Evolutionary conservation across 306 rosid genomes (phyloP), one percentile per base, ranked within the genome.

Genomic region (Fragaria vesca): DNA sequence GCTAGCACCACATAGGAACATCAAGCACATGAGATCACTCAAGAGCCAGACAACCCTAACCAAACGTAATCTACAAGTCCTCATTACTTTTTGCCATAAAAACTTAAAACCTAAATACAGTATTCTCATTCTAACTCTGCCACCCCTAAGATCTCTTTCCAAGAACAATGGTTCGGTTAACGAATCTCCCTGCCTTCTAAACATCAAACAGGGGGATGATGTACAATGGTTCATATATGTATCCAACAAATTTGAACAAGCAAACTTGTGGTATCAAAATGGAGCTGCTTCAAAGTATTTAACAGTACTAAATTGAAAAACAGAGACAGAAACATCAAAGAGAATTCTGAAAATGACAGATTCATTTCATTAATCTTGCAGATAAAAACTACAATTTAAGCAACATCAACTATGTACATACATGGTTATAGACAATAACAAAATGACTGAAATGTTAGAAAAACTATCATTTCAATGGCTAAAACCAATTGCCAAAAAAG

Each of bases 361-460:
- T 26, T 16, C 65, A 77, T 67, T 52, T 47, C 55, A 21, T 8
- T 15, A 42, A 52, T 21, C 52, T 48, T 4, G 51, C 24, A 76
- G 60, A 10, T 24, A 12, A 8, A 71, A 38, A 77, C 57, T 77
- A 40, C 3, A 55, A 50, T 0, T 69, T 26, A 68, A 69, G 46
- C 17, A 54, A 28, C 18, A 13, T 72, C 69, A 79, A 40, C 30
- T 54, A 15, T 2, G 13, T 45, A 60, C 78, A 18, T n/a, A 46
- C 78, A 38, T 21, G 71, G 43, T 32, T 40, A 70, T 50, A 71
- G 51, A 66, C 71, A 74, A 38, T 30, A 57, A 34, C 55, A 81
- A 42, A 76, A 76, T 50, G 10, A 60, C 63, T 30, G 26, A 58
- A n/a, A 21, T 58, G 71, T 7, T 3, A 50, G 48, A 67, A 38